These are phyloP conservation scores for Fusarium brachygibbosum DNA, from an alignment of 2,329 filamentous ascomycete genomes.

Conservation along the genomic window DNA sequence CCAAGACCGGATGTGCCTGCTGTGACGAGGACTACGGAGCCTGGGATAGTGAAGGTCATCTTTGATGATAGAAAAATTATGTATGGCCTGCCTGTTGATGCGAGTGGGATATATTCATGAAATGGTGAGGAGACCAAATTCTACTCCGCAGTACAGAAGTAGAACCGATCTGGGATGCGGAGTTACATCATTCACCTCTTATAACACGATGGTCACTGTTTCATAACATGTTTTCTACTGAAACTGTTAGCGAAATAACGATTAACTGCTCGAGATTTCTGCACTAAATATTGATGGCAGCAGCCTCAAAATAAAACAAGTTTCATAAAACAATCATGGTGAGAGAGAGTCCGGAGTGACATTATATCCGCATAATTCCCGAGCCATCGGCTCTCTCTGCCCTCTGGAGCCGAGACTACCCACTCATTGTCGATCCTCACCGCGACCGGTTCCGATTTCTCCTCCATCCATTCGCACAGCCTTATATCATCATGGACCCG, in stretches of 20 bases:
- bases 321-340: too few relatives aligned
- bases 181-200: background rate
- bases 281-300: background rate
- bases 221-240: background rate
- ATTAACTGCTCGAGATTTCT: background rate
- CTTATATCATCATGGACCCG: conserved; percentile 18
- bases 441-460: conserved; percentile 38
- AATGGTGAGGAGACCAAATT: background rate
- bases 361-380: conserved; percentile 2
- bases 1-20: conserved; percentile 20
- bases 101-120: too few relatives aligned
- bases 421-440: background rate
- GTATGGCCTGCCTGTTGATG: background rate
- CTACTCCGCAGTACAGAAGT: conserved; percentile 10
- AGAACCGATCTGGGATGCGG: background rate
- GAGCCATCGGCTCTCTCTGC: conserved; percentile 2
- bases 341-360: accelerated
- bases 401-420: conserved; percentile 30
- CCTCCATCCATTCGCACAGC: conserved; percentile 10
- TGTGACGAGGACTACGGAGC: background rate
- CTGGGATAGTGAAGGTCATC: background rate
- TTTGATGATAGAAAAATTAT: accelerated
- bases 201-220: background rate
- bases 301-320: background rate
- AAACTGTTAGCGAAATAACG: background rate